Conservation (phyloP, 2,329 filamentous ascomycete genomes). For the Exophiala sp. region DNA sequence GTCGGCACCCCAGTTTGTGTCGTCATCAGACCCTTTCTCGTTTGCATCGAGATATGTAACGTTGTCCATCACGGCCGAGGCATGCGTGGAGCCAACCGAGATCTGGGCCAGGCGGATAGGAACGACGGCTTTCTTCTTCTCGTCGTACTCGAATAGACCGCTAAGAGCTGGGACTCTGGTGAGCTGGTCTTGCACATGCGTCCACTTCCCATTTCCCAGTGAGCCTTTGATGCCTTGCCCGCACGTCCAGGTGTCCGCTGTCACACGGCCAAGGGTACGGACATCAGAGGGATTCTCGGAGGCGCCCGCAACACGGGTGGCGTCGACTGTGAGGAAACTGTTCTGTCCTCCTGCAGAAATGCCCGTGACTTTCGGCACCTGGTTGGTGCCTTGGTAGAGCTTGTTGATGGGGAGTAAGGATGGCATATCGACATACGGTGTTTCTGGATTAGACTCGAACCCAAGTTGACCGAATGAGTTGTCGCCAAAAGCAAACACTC, state of each 20-base stretch:
- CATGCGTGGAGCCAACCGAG: slow-evolving; percentile 73
- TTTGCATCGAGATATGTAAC: slow-evolving; percentile 59
- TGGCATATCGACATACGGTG: slow-evolving; percentile 61
- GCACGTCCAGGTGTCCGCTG: slow-evolving; percentile 76
- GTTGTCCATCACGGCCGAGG: slow-evolving; percentile 76
- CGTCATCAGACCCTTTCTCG: slow-evolving; percentile 52
- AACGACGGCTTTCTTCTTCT: slow-evolving; percentile 57
- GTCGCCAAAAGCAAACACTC: slow-evolving; percentile 82
- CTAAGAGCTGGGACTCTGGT: slow-evolving; percentile 78
- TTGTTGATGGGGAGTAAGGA: slow-evolving; percentile 62
- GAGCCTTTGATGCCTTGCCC: slow-evolving; percentile 79
- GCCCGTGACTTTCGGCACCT: slow-evolving; percentile 62
- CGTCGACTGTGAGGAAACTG: slow-evolving; percentile 82
- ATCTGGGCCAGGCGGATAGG: slow-evolving; percentile 73
- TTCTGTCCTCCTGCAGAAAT: slow-evolving; percentile 82
- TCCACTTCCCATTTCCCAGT: slow-evolving; percentile 82
- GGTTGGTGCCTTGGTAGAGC: slow-evolving; percentile 63
- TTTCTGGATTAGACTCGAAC: slow-evolving; percentile 61
- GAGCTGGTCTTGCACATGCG: slow-evolving; percentile 71
- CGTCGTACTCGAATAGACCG: slow-evolving; percentile 81
- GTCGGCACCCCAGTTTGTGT: slow-evolving; percentile 83
- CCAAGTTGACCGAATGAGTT: slow-evolving; percentile 88
- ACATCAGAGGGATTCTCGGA: slow-evolving; percentile 39
- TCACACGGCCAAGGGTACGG: slow-evolving; percentile 50
- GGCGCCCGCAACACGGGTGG: slow-evolving; percentile 52